A percentile compares a stretch with the other conserved stretches of the same genome.
Evolutionary conservation across 164 flowering plant species (phyloP).

Genomic region (Liquidambar formosana): DNA sequence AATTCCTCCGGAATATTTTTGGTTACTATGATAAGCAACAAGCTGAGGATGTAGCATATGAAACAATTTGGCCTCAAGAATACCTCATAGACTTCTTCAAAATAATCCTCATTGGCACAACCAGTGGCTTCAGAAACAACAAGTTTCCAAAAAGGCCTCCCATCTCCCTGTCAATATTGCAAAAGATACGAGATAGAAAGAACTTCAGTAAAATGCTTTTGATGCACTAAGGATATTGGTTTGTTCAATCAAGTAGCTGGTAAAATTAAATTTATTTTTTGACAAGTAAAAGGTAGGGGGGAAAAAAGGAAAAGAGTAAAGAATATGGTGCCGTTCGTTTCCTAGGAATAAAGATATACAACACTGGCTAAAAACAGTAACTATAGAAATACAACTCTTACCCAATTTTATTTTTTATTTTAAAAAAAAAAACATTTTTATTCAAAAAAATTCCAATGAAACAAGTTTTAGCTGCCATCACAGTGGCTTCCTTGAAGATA

Average conservation of each 20-base stretch:
- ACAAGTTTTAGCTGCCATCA: too few relatives aligned
- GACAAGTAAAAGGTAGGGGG: too few relatives aligned
- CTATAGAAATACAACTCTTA: too few relatives aligned
- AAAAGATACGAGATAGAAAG: not conserved
- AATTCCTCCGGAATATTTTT: not conserved
- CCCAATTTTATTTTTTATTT: too few relatives aligned
- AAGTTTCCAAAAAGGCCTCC: constrained; percentile 86
- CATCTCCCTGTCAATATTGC: constrained; percentile 73
- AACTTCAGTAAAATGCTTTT: not conserved
- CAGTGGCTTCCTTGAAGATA: not conserved
- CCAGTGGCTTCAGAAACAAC: constrained; percentile 97
- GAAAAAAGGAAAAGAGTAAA: too few relatives aligned
- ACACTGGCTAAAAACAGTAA: too few relatives aligned
- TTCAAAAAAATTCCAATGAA: too few relatives aligned
- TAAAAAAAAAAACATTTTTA: too few relatives aligned
- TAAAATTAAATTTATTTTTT: too few relatives aligned
- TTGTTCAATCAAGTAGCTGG: too few relatives aligned
- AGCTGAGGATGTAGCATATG: not conserved
- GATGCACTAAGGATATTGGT: not conserved
- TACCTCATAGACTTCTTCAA: constrained; percentile 96
- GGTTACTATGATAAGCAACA: not conserved
- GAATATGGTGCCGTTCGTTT: too few relatives aligned
- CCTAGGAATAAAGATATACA: too few relatives aligned
- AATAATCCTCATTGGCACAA: constrained; percentile 58
- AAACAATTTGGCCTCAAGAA: constrained; percentile 6